Evolutionary conservation across 2,329 filamentous ascomycete species (phyloP).

Genomic region (Canariomyces notabilis): DNA sequence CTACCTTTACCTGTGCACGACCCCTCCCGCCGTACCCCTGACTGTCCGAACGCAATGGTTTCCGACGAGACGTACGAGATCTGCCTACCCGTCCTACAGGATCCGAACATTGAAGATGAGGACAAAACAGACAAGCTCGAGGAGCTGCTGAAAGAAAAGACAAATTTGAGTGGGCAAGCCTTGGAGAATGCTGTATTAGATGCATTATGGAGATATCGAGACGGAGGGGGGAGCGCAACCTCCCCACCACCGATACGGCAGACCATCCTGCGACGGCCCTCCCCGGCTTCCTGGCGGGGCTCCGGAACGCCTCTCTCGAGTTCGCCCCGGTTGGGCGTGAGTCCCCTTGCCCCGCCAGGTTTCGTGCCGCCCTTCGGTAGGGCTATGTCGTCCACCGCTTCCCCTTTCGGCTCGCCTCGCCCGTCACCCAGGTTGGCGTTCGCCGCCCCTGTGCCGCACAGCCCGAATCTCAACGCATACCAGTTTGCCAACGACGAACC

Average conservation of each 20-base stretch:
- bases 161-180: conserved; percentile 65
- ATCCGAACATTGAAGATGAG: conserved; percentile 80
- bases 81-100: conserved; percentile 82
- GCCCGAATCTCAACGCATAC: conserved; percentile 89
- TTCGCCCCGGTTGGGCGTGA: conserved; percentile 75
- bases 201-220: conserved; percentile 80
- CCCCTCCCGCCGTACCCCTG: background rate
- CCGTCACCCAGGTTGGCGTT: conserved; percentile 88
- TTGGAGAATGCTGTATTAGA: conserved; percentile 90
- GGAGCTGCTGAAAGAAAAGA: conserved; percentile 75
- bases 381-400: conserved; percentile 72
- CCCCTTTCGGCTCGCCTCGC: conserved; percentile 88
- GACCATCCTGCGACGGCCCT: conserved; percentile 82
- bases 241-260: conserved; percentile 84
- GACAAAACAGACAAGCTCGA: conserved; percentile 92
- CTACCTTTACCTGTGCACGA: conserved; percentile 5
- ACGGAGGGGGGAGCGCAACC: conserved; percentile 56
- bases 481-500: conserved; percentile 83
- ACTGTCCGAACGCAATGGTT: conserved; percentile 60
- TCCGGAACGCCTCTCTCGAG: conserved; percentile 75
- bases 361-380: conserved; percentile 74
- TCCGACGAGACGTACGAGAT: conserved; percentile 90
- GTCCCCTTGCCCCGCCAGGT: conserved; percentile 77
- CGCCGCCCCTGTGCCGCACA: conserved; percentile 84
- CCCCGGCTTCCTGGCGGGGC: conserved; percentile 88